These are phyloP conservation scores for Lojkania enalia DNA, from an alignment of 2,329 filamentous ascomycete genomes.

Conservation along the genomic window DNA sequence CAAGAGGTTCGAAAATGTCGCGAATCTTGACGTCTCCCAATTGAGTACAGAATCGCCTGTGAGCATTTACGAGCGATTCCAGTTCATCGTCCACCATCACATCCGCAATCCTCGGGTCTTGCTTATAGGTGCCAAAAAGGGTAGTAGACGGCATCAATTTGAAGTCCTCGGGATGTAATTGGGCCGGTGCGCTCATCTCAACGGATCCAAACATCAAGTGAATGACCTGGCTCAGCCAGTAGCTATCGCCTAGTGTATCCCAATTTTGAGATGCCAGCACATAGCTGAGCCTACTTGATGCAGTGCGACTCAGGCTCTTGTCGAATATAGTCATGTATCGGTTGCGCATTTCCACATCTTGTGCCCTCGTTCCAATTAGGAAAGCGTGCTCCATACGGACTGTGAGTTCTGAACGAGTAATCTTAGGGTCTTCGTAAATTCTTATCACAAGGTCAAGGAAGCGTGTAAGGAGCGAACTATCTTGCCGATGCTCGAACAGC, in stretches of 20 bases:
- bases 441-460: slow-evolving; percentile 96
- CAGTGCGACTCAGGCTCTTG: slow-evolving; percentile 88
- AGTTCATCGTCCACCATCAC: slow-evolving; percentile 81
- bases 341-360: slow-evolving; percentile 95
- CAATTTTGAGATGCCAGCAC: slow-evolving; percentile 92
- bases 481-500: slow-evolving; percentile 82
- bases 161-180: slow-evolving; percentile 84
- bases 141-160: slow-evolving; percentile 73
- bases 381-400: slow-evolving; percentile 98
- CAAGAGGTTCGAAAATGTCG: slow-evolving; percentile 86
- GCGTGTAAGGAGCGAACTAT: slow-evolving; percentile 83
- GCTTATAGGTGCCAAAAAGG: slow-evolving; percentile 72
- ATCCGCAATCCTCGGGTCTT: slow-evolving; percentile 65
- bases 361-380: slow-evolving; percentile 88
- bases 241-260: slow-evolving; percentile 92
- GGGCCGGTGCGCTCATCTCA: slow-evolving; percentile 78
- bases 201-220: slow-evolving; percentile 90
- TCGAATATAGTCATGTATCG: slow-evolving; percentile 97
- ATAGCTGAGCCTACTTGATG: slow-evolving; percentile 85
- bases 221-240: slow-evolving; percentile 94
- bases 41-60: slow-evolving; percentile 82
- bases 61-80: slow-evolving; percentile 74
- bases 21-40: slow-evolving; percentile 83
- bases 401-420: slow-evolving; percentile 90
- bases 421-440: slow-evolving; percentile 97